These are phyloP conservation scores for Agastache rugosa DNA, from an alignment of 257 asterid species.

Conservation along the genomic window DNA sequence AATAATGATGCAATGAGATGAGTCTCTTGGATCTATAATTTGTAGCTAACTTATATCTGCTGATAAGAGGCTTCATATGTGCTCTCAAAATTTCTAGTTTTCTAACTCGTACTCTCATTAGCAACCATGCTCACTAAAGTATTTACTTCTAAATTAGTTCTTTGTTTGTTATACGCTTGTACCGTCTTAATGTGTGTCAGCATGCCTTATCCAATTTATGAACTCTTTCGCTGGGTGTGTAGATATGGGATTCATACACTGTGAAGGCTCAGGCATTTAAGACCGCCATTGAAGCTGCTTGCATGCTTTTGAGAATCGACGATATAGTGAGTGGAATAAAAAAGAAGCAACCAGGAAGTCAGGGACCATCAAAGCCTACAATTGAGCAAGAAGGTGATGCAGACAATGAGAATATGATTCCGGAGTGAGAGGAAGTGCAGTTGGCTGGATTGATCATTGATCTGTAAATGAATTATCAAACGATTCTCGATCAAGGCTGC, in stretches of 20 bases:
- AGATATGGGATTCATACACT: slow-evolving; percentile 97
- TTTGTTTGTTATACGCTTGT: background rate
- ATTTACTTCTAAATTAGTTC: background rate
- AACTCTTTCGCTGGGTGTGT: slow-evolving; percentile 28
- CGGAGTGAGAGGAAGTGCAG: slow-evolving; percentile 56
- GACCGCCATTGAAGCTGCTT: slow-evolving; percentile 95
- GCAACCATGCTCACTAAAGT: background rate
- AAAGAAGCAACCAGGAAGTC: slow-evolving; percentile 80
- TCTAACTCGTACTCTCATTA: background rate
- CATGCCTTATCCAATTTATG: background rate
- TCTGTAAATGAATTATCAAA: slow-evolving; percentile 35
- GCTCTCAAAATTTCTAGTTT: background rate
- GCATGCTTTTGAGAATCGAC: slow-evolving; percentile 94
- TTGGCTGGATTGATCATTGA: slow-evolving; percentile 19
- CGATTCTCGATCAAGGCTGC: background rate
- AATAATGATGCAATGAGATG: background rate
- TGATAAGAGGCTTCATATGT: background rate
- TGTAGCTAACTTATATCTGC: background rate
- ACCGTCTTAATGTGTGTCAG: background rate
- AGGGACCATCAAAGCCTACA: slow-evolving; percentile 72
- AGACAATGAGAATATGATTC: slow-evolving; percentile 84
- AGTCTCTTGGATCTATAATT: background rate
- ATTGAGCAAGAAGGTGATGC: slow-evolving; percentile 84
- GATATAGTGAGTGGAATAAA: slow-evolving; percentile 96
- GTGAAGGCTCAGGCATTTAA: slow-evolving; percentile 94